phyloP scores from a whole-genome alignment of 495 filamentous ascomycete genomes.

The Podospora comata region DNA sequence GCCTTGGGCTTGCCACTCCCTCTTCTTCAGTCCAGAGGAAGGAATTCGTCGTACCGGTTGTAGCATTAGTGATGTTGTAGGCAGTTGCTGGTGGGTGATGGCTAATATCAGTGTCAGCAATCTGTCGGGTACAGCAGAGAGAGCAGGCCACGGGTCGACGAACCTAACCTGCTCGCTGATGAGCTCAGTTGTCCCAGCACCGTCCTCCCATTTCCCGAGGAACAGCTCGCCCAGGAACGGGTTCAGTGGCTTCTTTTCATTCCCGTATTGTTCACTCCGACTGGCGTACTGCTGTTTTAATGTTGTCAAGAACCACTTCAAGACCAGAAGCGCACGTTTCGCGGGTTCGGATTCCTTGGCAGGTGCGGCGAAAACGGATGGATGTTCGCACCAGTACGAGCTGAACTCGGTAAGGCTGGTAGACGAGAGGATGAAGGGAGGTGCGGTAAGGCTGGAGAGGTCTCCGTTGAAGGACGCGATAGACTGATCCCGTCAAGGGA shows the following conservation, averaged over 20 bases:
- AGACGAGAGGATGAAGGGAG: constrained; percentile 90
- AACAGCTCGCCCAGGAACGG: constrained; percentile 91
- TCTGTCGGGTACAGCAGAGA: not conserved
- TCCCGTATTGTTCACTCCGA: constrained; percentile 84
- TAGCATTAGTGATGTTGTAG: constrained; percentile 82
- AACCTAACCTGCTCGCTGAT: constrained; percentile 65
- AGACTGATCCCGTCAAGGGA: constrained; percentile 51
- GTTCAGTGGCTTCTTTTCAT: constrained; percentile 97
- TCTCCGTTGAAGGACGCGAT: constrained; percentile 97
- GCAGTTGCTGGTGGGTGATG: constrained; percentile 98
- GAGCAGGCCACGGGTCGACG: not conserved
- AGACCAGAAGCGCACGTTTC: constrained; percentile 79
- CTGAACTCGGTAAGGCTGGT: constrained; percentile 93
- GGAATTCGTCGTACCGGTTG: constrained; percentile 47
- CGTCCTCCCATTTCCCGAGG: constrained; percentile 80
- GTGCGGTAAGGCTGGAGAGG: constrained; percentile 87
- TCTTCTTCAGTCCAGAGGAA: too few species aligned
- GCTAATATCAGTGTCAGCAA: constrained; percentile 40
- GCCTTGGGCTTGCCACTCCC: too few species aligned
- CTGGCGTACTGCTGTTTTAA: constrained; percentile 92
- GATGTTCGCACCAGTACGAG: constrained; percentile 96
- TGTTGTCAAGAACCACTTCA: constrained; percentile 97
- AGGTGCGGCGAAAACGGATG: constrained; percentile 79
- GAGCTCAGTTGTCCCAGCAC: constrained; percentile 65
- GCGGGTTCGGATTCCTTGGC: constrained; percentile 74